These are phyloP conservation scores for Lachnellula subtilissima DNA, from an alignment of 2,329 filamentous ascomycete species.

Conservation along the genomic window DNA sequence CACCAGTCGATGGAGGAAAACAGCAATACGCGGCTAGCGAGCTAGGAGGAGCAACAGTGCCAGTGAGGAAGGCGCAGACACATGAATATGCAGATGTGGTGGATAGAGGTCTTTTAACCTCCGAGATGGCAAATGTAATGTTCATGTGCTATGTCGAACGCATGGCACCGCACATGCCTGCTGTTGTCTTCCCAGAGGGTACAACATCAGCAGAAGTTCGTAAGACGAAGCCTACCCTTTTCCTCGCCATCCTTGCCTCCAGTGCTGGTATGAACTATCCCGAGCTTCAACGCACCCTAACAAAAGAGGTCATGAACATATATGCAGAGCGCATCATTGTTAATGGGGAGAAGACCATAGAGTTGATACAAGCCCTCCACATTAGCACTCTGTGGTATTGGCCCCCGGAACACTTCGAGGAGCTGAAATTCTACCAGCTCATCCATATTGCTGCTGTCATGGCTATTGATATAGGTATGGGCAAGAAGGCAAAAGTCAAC, in stretches of 20 bases:
- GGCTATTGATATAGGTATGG: conserved; percentile 37
- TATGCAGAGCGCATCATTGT: conserved; percentile 45
- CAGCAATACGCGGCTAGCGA: neutral
- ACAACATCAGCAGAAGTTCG: conserved; percentile 53
- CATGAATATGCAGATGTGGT: conserved; percentile 40
- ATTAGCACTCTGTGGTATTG: conserved; percentile 46
- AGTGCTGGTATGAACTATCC: conserved; percentile 52
- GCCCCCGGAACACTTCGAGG: conserved; percentile 42
- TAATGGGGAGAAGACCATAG: conserved; percentile 46
- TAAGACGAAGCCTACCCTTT: conserved; percentile 58
- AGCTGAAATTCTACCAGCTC: conserved; percentile 47
- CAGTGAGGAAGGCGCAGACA: conserved; percentile 11
- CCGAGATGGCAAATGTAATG: conserved; percentile 50
- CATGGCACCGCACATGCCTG: conserved; percentile 58
- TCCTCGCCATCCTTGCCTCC: conserved; percentile 62
- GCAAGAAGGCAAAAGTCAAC: conserved; percentile 28
- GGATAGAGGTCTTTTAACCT: conserved; percentile 54
- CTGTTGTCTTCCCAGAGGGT: conserved; percentile 53
- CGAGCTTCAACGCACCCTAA: conserved; percentile 38
- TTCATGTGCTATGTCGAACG: conserved; percentile 54
- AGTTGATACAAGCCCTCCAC: conserved; percentile 46
- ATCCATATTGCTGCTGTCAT: conserved; percentile 48
- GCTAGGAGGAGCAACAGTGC: conserved; percentile 1
- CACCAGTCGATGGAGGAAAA: conserved; percentile 1
- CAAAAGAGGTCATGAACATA: conserved; percentile 43